Evolutionary conservation across 2,329 filamentous ascomycete genomes (phyloP).

Genomic region (Paracamarosporium sp.): DNA sequence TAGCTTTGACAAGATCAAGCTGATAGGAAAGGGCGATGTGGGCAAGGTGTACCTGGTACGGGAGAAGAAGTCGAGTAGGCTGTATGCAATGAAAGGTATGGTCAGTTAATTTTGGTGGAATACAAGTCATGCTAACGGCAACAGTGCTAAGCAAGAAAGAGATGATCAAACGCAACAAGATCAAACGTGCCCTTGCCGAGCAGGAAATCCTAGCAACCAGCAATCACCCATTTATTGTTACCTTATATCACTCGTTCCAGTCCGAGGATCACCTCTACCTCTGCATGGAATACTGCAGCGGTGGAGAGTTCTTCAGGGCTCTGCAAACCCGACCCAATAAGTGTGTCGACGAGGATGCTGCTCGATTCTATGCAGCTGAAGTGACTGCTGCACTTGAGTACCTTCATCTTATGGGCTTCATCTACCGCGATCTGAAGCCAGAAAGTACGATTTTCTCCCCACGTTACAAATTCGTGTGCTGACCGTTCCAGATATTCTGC

Average conservation of each 20-base stretch:
- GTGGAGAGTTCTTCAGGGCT: constrained; percentile 96
- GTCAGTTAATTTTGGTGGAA: constrained; percentile 17
- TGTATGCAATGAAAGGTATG: constrained; percentile 98
- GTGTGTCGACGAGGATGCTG: constrained; percentile 95
- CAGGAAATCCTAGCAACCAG: constrained; percentile 98
- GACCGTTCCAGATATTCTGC: constrained; percentile 77
- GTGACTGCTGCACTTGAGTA: constrained; percentile 97
- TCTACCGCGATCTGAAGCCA: constrained; percentile 96
- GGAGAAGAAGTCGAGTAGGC: constrained; percentile 93
- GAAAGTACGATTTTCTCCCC: constrained; percentile 72
- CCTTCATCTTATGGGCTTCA: constrained; percentile 98
- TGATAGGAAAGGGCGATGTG: constrained; percentile 98
- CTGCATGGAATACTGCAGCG: constrained; percentile 99
- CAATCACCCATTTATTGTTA: constrained; percentile 99
- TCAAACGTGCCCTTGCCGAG: constrained; percentile 95
- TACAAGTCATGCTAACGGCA: constrained; percentile 31
- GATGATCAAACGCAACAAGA: constrained; percentile 99
- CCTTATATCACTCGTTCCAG: constrained; percentile 97
- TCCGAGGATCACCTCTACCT: constrained; percentile 98
- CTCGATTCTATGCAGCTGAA: constrained; percentile 95
- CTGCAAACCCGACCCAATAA: constrained; percentile 96
- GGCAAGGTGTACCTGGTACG: constrained; percentile 97
- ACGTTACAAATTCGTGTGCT: constrained; percentile 35
- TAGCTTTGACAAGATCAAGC: constrained; percentile 99
- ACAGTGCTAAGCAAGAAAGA: constrained; percentile 98